Base-by-base conservation (phyloP, 148 eudicot species). In the Fagopyrum tataricum region DNA sequence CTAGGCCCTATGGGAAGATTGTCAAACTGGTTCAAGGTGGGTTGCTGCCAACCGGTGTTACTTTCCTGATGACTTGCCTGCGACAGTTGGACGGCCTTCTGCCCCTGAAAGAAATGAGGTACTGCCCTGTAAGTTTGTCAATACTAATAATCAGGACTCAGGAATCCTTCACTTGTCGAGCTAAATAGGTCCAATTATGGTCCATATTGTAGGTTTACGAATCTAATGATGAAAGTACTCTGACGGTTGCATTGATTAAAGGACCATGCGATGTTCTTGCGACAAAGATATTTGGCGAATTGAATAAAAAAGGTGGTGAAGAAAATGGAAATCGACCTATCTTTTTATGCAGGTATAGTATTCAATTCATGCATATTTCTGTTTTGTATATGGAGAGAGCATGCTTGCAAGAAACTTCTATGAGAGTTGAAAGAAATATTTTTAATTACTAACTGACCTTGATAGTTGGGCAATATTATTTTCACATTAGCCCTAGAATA, bases 1-100 rank as follows among this genome's bases (percentile, higher is more conserved):
- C 79, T 85, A 93, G 98, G 87, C 81, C 79, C 91, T 93, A 95
- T 93, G 98, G 98, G 98, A 93, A 82, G 97, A 93, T 76, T 74
- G 79, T 44, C 79, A 80, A 78, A 91, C 84, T 73, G 79, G 75
- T 78, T 76, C 74, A 48, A 93, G 89, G 74, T 87, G 95, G 92
- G 87, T 87, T 70, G 49, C 70, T 44, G 88, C 80, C 67, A 86
- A 82, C 51, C 82, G 78, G 55, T 93, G 95, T 80, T 93, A 89
- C 83, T 91, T 91, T 85, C 95, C 95, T 73, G 83, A 76, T 74
- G 97, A 93, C 84, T 88, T 93, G 83, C 98, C 98, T 18, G 83
- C 83, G 77, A 83, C 85, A 72, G 98, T 91, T 84, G 97, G 96
- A 49, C 90, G 87, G 51, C 98, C 98, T 1, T 89, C 88, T 81